Conservation (phyloP, 2,329 filamentous ascomycete genomes). For the Curvularia lunata region DNA sequence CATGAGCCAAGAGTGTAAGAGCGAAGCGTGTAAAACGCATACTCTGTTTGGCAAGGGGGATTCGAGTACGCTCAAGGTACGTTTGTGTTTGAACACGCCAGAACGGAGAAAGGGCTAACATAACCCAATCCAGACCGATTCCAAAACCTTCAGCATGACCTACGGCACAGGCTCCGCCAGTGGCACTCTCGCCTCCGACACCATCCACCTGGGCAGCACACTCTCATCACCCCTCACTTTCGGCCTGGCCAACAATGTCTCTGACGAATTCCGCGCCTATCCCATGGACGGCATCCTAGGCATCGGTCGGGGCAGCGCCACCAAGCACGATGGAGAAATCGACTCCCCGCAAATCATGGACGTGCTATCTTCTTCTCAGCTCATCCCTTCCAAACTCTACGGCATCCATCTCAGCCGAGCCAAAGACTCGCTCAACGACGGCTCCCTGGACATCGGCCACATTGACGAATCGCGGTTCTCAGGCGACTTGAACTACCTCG, state of each 20-base stretch:
- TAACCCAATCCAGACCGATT: slow-evolving; percentile 48
- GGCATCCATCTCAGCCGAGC: slow-evolving; percentile 73
- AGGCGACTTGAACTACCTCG: slow-evolving; percentile 72
- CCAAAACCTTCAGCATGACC: slow-evolving; percentile 66
- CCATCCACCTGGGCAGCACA: slow-evolving; percentile 68
- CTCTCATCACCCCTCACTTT: slow-evolving; percentile 70
- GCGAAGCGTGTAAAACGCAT: slow-evolving; percentile 71
- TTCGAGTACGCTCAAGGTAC: slow-evolving; percentile 65
- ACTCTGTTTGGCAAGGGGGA: slow-evolving; percentile 70
- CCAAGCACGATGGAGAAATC: slow-evolving; percentile 49
- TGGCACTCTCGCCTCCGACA: slow-evolving; percentile 71
- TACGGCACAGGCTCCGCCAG: slow-evolving; percentile 80
- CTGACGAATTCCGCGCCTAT: slow-evolving; percentile 75
- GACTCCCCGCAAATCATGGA: slow-evolving; percentile 70
- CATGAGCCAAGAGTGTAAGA: slow-evolving; percentile 73
- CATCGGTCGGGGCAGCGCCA: slow-evolving; percentile 61
- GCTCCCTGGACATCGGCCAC: slow-evolving; percentile 78
- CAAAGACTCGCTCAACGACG: slow-evolving; percentile 69
- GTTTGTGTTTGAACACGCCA: background rate
- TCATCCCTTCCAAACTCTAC: slow-evolving; percentile 71
- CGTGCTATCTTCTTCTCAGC: slow-evolving; percentile 61
- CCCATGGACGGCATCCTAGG: slow-evolving; percentile 90
- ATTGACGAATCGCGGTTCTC: slow-evolving; percentile 70
- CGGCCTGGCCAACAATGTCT: slow-evolving; percentile 74
- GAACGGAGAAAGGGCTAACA: background rate